These are phyloP conservation scores for Meira nashicola DNA, from an alignment of 1,284 basidiomycete species.

Conservation along the genomic window DNA sequence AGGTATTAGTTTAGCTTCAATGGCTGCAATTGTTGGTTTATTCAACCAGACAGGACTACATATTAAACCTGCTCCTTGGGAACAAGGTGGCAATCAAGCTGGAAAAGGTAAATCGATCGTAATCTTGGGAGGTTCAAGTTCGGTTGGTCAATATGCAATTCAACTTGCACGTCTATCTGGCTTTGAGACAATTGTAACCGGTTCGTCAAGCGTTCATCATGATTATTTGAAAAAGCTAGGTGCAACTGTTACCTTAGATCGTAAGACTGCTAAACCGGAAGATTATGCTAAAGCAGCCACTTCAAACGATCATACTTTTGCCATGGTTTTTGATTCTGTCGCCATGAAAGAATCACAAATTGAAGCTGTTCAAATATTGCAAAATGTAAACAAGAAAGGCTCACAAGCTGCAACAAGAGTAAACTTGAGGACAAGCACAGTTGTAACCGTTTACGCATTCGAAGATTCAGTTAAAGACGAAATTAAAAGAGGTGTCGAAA, in stretches of 20 bases:
- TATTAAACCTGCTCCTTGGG: slow-evolving; percentile 28
- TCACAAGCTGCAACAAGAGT: not conserved
- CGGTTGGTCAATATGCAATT: slow-evolving; percentile 40
- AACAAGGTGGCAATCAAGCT: slow-evolving; percentile 20
- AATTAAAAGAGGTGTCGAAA: not conserved
- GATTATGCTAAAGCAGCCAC: slow-evolving; percentile 17
- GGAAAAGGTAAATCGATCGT: slow-evolving; percentile 33
- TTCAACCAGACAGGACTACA: slow-evolving; percentile 24
- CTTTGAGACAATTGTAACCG: slow-evolving; percentile 33
- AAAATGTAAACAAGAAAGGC: slow-evolving; percentile 12
- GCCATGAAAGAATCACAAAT: slow-evolving; percentile 22
- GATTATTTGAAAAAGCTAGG: slow-evolving; percentile 29
- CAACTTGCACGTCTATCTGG: slow-evolving; percentile 35
- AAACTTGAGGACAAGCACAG: not conserved
- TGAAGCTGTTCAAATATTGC: slow-evolving; percentile 29
- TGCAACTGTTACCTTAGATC: slow-evolving; percentile 26
- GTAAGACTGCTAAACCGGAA: slow-evolving; percentile 15
- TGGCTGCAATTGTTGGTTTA: slow-evolving; percentile 24
- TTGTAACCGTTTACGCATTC: not conserved
- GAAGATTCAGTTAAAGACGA: slow-evolving; percentile 1
- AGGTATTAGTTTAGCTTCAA: slow-evolving; percentile 28
- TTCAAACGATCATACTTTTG: slow-evolving; percentile 6
- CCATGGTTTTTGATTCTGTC: slow-evolving; percentile 32
- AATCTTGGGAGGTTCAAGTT: slow-evolving; percentile 32
- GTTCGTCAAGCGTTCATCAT: slow-evolving; percentile 22